Evolutionary conservation across 495 filamentous ascomycete genomes (phyloP), one percentile per base, ranked within the genome.

Genomic region (Podospora comata): DNA sequence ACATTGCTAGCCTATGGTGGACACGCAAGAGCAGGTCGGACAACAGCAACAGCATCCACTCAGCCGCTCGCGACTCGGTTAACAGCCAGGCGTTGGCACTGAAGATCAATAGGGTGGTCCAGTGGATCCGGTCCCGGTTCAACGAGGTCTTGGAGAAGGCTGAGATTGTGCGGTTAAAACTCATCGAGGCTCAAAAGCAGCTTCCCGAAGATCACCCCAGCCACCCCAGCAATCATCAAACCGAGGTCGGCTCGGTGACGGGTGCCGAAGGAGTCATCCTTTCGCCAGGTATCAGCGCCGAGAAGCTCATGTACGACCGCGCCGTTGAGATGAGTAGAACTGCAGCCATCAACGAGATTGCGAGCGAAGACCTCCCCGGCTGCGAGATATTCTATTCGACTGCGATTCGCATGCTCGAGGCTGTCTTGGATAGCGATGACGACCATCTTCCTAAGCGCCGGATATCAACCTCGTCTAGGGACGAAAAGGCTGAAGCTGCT

Each of bases 291-390:
- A 87, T 97, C 55, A 97, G 93, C 23, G 95, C 95, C 0, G 95
- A 97, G 79, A 96, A 92, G 78, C 79, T 99, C 60, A 99, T 99
- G 96, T 99, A 97, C 72, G 96, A 99, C 70, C 92, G 95, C 16
- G 95, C 95, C 3, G 79, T 97, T 26, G 95, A 99, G 77, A 97
- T 99, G 95, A 97, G 92, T 71, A 88, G 93, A 53, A 86, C 91
- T 2, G 93, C 95, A 5, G 95, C 95, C 3, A 94, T 98, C 74
- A 97, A 94, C 72, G 95, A 99, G 79, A 89, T 98, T 64, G 92
- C 94, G 9, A 90, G 92, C 62, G 91, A 96, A 66, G 94, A 99
- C 81, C 83, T 99, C 2, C 78, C 80, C 1, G 94, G 92, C 20
- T 97, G 94, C 68, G 94, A 98, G 74, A 88, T 97, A n/a, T 90